Evolutionary conservation across 2,329 filamentous ascomycete genomes (phyloP), one percentile per base, ranked within the genome.

Genomic region (Dactylellina parvicollis): DNA sequence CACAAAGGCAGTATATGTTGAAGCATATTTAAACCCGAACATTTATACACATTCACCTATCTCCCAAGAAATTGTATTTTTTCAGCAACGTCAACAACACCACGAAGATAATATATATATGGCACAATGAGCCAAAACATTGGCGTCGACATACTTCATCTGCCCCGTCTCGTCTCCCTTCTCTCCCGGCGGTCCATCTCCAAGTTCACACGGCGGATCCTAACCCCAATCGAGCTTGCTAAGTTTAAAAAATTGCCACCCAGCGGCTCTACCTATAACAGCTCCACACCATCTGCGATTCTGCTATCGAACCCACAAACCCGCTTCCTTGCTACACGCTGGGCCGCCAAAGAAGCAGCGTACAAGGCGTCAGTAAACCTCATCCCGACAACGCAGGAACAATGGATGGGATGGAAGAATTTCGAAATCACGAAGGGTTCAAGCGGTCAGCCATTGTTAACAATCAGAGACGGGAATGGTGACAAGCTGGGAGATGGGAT

Each of bases 311-410:
- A 65, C 22, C 26, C 67, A n/a, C 42, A 47, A 34, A 47, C 14
- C 12, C 67, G 76, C 38, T 78, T 75, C 60, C 60, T 78, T 3
- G 77, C 75, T 14, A 75, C 75, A 14, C 69, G 77, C 18, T 78
- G 76, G 76, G 77, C 77, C 1, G 77, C 76, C 16, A 78, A 78
- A 49, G 77, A 78, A 55, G 77, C 77, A 3, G 75, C 77, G 14
- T 77, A 76, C 42, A 78, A 78, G 42, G 77, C 77, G 10, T 73
- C 70, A 2, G 65, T 30, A 55, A 5, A 49, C 46, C 24, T 74
- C 64, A 36, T 71, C 46, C 8, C 47, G 75, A 61, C 59, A 72
- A 56, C 75, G 65, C 26, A 61, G 59, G 52, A 75, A 18, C 42
- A 38, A 59, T 54, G 62, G 60, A 55, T 74, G 75, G 75, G 75